Evolutionary conservation across 768 basidiomycete species (phyloP).

Genomic region (Kwoniella mangroviensis): DNA sequence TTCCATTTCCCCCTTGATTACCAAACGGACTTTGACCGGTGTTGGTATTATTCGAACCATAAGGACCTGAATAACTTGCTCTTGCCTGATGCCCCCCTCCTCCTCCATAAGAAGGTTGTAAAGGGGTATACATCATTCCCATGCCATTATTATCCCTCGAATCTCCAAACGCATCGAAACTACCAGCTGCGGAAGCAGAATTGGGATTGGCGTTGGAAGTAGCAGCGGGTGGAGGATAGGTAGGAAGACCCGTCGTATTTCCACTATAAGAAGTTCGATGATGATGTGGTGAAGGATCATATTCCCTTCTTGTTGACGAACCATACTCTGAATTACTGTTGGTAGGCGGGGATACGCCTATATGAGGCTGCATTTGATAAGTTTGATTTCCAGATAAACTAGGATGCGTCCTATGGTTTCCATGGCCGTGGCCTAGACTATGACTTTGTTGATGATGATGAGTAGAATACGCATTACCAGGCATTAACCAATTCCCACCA

Average conservation of each 20-base stretch:
- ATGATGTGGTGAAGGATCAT: slow-evolving; percentile 30
- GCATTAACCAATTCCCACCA: slow-evolving; percentile 44
- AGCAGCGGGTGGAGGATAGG: slow-evolving; percentile 48
- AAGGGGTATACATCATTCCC: slow-evolving; percentile 51
- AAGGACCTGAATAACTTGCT: slow-evolving; percentile 51
- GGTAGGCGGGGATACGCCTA: slow-evolving; percentile 35
- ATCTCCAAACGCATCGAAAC: slow-evolving; percentile 45
- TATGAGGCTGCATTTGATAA: slow-evolving; percentile 51
- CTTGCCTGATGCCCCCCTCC: slow-evolving; percentile 32
- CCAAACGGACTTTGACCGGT: slow-evolving; percentile 32
- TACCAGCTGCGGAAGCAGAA: slow-evolving; percentile 11
- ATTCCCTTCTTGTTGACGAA: slow-evolving; percentile 26
- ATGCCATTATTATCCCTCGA: slow-evolving; percentile 27
- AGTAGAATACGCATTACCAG: slow-evolving; percentile 32
- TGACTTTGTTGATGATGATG: slow-evolving; percentile 20
- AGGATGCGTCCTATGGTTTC: slow-evolving; percentile 21
- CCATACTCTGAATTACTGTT: slow-evolving; percentile 12
- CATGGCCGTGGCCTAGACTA: slow-evolving; percentile 14
- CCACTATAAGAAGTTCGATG: slow-evolving; percentile 7
- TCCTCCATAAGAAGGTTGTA: slow-evolving; percentile 36
- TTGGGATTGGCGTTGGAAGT: slow-evolving; percentile 30
- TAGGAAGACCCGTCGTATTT: slow-evolving; percentile 30
- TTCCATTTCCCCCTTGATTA: slow-evolving; percentile 9
- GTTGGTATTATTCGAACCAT: slow-evolving; percentile 14
- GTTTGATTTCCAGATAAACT: slow-evolving; percentile 17